Percentiles rank a stretch among this genome's conserved stretches.
Conservation (phyloP, 1,284 basidiomycete species). For the Leccinum angustisporum region DNA sequence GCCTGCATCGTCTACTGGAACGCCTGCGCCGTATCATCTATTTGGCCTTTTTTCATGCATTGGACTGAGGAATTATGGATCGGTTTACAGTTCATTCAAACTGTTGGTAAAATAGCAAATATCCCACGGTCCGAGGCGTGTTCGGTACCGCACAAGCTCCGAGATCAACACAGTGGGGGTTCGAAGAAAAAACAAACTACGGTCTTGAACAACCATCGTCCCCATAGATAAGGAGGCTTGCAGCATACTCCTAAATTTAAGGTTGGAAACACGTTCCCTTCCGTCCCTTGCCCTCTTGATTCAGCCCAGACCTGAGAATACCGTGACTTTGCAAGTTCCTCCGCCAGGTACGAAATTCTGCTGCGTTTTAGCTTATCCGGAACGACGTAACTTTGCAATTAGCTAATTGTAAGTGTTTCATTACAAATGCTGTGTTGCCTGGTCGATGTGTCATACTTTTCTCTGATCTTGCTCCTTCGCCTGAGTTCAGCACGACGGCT, state of each 20-base stretch:
- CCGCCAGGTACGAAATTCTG: slow-evolving; percentile 74
- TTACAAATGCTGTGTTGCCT: slow-evolving; percentile 38
- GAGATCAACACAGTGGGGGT: neutral
- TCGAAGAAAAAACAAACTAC: slow-evolving; percentile 12
- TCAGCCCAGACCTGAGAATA: slow-evolving; percentile 61
- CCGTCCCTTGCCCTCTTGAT: slow-evolving; percentile 46
- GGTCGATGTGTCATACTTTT: slow-evolving; percentile 50
- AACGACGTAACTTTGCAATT: slow-evolving; percentile 45
- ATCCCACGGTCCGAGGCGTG: too few species aligned
- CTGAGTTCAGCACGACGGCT: slow-evolving; percentile 49
- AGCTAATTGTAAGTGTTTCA: neutral
- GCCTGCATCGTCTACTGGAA: neutral
- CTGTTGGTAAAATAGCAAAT: too few species aligned
- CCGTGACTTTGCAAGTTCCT: slow-evolving; percentile 82
- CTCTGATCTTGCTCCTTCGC: slow-evolving; percentile 62
- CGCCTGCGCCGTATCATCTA: neutral
- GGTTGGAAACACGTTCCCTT: slow-evolving; percentile 73
- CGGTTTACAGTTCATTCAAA: neutral
- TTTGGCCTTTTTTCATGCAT: neutral
- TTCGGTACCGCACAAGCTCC: neutral
- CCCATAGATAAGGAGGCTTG: slow-evolving; percentile 40
- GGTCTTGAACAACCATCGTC: slow-evolving; percentile 62
- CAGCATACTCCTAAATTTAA: slow-evolving; percentile 74
- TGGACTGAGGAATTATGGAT: neutral
- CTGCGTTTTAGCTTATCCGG: slow-evolving; percentile 64